phyloP scores from a whole-genome alignment of 2,329 filamentous ascomycete genomes.

The Sarocladiaceae sp. region DNA sequence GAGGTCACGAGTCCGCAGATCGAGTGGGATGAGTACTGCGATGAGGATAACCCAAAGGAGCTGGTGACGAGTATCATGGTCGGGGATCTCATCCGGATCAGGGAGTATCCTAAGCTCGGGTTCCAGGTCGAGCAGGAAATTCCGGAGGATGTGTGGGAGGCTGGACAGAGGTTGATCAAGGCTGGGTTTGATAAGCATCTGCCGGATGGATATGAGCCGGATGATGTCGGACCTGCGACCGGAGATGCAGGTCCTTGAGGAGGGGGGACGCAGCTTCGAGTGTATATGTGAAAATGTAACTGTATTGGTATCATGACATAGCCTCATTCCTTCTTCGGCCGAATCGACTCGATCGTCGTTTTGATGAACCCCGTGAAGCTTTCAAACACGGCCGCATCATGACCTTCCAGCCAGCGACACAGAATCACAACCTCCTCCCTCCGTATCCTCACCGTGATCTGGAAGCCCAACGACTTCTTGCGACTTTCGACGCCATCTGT shows the following conservation, averaged over 20 bases:
- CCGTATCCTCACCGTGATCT: constrained; percentile 40
- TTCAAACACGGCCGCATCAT: constrained; percentile 69
- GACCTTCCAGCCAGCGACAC: constrained; percentile 63
- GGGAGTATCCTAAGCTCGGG: constrained; percentile 34
- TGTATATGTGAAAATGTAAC: neutral
- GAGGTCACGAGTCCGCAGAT: constrained; percentile 34
- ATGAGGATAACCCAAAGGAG: constrained; percentile 32
- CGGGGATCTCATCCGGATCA: constrained; percentile 36
- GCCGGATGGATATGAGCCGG: constrained; percentile 15
- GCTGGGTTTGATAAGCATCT: constrained; percentile 33
- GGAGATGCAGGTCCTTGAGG: neutral
- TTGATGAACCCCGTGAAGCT: constrained; percentile 81
- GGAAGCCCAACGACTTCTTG: constrained; percentile 47
- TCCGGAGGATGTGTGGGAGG: constrained; percentile 34
- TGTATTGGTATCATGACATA: neutral
- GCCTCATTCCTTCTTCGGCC: neutral
- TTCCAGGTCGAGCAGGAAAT: constrained; percentile 39
- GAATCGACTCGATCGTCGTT: constrained; percentile 19
- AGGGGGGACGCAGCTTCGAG: too few species aligned
- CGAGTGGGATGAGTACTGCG: constrained; percentile 32
- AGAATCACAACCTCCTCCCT: constrained; percentile 37
- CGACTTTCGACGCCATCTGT: constrained; percentile 13
- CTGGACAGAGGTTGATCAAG: constrained; percentile 31
- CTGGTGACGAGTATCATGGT: constrained; percentile 39
- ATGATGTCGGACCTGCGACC: neutral